Evolutionary conservation across 768 basidiomycete species (phyloP).

Genomic region (Rickenella mellea): DNA sequence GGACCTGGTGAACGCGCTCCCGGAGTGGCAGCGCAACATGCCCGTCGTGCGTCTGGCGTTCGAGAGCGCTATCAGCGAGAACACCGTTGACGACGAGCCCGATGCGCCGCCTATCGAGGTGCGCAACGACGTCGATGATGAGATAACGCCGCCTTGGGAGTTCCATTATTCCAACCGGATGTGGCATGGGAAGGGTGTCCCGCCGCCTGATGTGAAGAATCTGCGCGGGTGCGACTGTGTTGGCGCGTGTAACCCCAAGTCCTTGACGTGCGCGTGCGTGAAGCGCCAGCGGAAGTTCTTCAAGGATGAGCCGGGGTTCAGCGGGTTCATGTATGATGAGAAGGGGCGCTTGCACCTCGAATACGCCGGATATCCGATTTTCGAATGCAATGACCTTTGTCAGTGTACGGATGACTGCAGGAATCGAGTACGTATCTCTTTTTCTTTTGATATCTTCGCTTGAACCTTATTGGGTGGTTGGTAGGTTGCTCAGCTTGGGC

Average conservation of each 20-base stretch:
- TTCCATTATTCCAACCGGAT: slow-evolving; percentile 82
- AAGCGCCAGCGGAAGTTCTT: slow-evolving; percentile 40
- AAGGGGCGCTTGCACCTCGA: slow-evolving; percentile 40
- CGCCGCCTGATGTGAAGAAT: slow-evolving; percentile 47
- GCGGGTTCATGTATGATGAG: slow-evolving; percentile 61
- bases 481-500: slow-evolving; percentile 78
- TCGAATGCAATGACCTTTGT: slow-evolving; percentile 82
- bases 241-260: slow-evolving; percentile 67
- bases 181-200: slow-evolving; percentile 63
- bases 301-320: slow-evolving; percentile 23
- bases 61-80: slow-evolving; percentile 54
- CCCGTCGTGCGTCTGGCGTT: slow-evolving; percentile 45
- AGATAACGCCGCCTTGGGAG: slow-evolving; percentile 73
- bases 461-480: not conserved
- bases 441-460: not conserved
- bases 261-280: slow-evolving; percentile 64
- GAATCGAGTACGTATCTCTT: slow-evolving; percentile 53
- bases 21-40: slow-evolving; percentile 27
- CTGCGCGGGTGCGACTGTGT: slow-evolving; percentile 66
- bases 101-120: slow-evolving; percentile 60
- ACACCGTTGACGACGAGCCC: slow-evolving; percentile 58
- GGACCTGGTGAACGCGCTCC: slow-evolving; percentile 53
- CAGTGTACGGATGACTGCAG: slow-evolving; percentile 72
- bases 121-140: slow-evolving; percentile 57
- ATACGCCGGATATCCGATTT: slow-evolving; percentile 48